Evolutionary conservation across 2,329 filamentous ascomycete genomes (phyloP).

Genomic region (Calonectria ilicicola): DNA sequence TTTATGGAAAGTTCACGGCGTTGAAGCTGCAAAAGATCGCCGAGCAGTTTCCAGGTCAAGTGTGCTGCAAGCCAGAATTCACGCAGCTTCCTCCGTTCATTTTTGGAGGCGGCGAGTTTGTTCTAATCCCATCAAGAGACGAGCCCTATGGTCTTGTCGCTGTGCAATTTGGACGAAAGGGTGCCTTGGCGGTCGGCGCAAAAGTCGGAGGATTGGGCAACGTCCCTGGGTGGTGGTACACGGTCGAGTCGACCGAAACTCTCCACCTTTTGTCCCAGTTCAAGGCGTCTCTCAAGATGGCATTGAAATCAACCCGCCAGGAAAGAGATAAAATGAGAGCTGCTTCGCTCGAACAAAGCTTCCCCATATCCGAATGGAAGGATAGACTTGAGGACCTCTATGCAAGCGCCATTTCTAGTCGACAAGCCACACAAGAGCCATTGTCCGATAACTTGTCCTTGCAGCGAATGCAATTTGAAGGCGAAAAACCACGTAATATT

Average conservation of each 20-base stretch:
- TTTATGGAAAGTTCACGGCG: background rate
- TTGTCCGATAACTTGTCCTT: background rate
- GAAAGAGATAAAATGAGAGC: background rate
- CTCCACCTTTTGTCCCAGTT: background rate
- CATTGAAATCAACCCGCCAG: background rate
- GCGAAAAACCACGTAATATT: background rate
- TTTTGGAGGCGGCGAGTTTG: background rate
- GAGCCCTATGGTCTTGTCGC: background rate
- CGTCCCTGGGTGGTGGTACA: background rate
- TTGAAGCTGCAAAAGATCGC: background rate
- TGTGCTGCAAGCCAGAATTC: background rate
- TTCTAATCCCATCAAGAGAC: background rate
- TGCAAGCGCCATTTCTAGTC: background rate
- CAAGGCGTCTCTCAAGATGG: background rate
- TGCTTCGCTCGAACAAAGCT: background rate
- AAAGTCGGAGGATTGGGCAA: background rate
- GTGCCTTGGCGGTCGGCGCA: background rate
- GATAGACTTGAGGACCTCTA: background rate
- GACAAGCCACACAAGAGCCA: background rate
- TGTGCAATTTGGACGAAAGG: background rate
- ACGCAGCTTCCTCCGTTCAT: background rate
- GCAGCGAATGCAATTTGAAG: background rate
- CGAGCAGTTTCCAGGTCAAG: background rate
- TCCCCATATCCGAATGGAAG: background rate
- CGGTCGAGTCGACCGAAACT: background rate